Evolutionary conservation across 1,139 yeast species (phyloP), one percentile per base, ranked within the genome.

Genomic region (Hyphopichia wangnamkhiaoensis): DNA sequence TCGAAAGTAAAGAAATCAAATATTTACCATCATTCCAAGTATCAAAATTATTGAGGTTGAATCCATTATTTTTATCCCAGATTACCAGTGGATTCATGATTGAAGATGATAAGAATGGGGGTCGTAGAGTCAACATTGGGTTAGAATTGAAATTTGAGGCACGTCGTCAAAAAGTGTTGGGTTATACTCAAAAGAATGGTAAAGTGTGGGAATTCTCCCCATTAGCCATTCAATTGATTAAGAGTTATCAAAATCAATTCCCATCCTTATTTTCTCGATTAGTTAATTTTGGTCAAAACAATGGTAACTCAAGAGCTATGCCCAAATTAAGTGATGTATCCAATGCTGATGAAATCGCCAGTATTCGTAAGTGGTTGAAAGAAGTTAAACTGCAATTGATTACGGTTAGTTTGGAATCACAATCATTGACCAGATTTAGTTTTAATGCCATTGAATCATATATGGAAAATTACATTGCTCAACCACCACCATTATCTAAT

Each of bases 121-220:
- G 18, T 8, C 78, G 71, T 48, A 77, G 77, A 50, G 59, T 74
- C n/a, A 86, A 91, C 54, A 73, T 93, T 54, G 98, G 98, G 23
- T 71, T 93, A 49, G 89, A 86, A 46, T 71, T 93, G 59, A 90
- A 91, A 62, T 86, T 83, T 62, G 96, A 91, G 50, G 80, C 79
- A 25, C 80, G 80, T 49, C 79, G 89, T 52, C 78, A 80, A 53
- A 93, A 91, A 63, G 98, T 88, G 5, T 72, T 91, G 48, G 98
- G 98, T 2, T 91, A 82, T 63, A 80, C 96, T 4, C 77, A 82
- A 47, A 81, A 82, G 52, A 69, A 68, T 34, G 80, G 76, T 17
- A 79, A 74, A 44, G 82, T 81, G 33, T 94, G 98, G 98, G 91
- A 83, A 51, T 93, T 72, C 61, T 86, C 95, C 45, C 80, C 80